Base-by-base conservation (phyloP, 169 alveolate species). In the Theileria annulata region DNA sequence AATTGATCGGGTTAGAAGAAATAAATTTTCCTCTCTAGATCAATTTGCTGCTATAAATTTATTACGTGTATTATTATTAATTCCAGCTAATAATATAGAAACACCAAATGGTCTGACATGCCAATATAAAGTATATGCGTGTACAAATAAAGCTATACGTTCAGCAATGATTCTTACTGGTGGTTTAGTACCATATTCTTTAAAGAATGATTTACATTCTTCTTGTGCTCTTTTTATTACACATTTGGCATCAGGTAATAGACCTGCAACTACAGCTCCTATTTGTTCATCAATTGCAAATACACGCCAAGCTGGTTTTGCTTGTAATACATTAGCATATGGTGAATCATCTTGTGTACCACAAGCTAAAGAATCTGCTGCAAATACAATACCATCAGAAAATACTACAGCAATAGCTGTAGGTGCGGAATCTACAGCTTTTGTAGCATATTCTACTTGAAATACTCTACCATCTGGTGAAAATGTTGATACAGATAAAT, bases 391-490 rank as follows among this genome's bases (percentile, higher is more conserved):
- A 10, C 99, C 99, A 85, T 96, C 97, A 56, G 88, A 83, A 86
- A 96, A 96, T 42, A 88, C 92, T 23, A 93, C 94, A 56, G 97
- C 98, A 31, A 93, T 78, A 35, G 93, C 95, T 48, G 98, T 96
- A 59, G 97, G 95, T 33, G 94, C 90, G n/a, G 87, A 86, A 77
- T 95, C 98, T 19, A 96, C 96, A 17, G 98, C 97, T 75, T 95
- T 97, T 37, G 94, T 92, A 12, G 99, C 98, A 87, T 97, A 97
- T 81, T 96, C 98, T 60, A 96, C 97, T 87, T 97, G 97, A 80
- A 94, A 96, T 58, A 96, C 96, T 59, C 97, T 93, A 8, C 99
- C 99, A 84, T 97, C 99, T 21, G 98, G 98, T 15, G 99, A 96
- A 75, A 96, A 93, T 28, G 99, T 96, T 13, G 99, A 93, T 47